phyloP scores from a whole-genome alignment of 306 rosid species.

The Castanospermum australe region DNA sequence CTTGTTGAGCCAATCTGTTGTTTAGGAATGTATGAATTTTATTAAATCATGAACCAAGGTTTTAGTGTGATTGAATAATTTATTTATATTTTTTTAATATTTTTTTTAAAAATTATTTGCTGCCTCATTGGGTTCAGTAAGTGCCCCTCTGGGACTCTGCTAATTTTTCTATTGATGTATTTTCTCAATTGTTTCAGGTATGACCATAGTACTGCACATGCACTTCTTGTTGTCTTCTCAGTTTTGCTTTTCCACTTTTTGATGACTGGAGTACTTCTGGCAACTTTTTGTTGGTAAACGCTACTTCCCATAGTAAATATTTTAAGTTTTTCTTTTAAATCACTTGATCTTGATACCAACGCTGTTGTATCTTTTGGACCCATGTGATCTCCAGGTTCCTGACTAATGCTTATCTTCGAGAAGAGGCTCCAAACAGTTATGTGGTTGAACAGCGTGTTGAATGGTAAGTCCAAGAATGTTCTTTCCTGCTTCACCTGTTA shows the following conservation, averaged over 20 bases:
- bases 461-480: constrained; percentile 57
- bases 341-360: neutral
- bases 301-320: constrained; percentile 18
- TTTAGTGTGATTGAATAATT: constrained; percentile 9
- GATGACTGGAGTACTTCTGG: constrained; percentile 73
- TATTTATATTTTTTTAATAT: neutral
- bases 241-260: constrained; percentile 87
- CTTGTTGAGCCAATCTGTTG: neutral
- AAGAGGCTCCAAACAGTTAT: constrained; percentile 97
- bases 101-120: constrained; percentile 10
- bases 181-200: constrained; percentile 65
- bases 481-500: neutral
- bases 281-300: constrained; percentile 91
- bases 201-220: constrained; percentile 87
- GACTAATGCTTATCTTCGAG: constrained; percentile 91
- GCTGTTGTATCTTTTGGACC: constrained; percentile 13
- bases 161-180: constrained; percentile 14
- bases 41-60: constrained; percentile 2
- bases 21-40: constrained; percentile 15
- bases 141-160: neutral
- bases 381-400: constrained; percentile 62
- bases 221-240: constrained; percentile 80
- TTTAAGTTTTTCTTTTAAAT: neutral
- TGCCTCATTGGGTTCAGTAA: neutral
- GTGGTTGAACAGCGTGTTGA: constrained; percentile 99